A percentile compares a stretch with the other conserved stretches of the same genome.
Conservation (phyloP, 495 filamentous ascomycete species). For the Talaromyces wortmannii region DNA sequence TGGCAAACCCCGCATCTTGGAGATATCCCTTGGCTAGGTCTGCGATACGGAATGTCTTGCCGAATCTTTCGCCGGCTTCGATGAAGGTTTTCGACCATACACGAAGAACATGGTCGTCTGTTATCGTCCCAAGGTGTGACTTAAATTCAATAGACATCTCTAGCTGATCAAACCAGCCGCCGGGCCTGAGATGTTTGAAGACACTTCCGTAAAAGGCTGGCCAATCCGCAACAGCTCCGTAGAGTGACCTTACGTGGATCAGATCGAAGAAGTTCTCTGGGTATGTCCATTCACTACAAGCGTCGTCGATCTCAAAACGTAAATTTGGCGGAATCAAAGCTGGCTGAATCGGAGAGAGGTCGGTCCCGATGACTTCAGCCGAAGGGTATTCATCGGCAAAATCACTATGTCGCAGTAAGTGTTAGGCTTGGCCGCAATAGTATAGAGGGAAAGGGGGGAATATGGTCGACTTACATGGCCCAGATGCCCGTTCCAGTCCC, state of each 20-base stretch:
- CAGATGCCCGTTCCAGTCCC: conserved; percentile 53
- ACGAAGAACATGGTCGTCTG: conserved; percentile 40
- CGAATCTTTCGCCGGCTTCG: conserved; percentile 39
- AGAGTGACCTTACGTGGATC: conserved; percentile 54
- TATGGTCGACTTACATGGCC: conserved; percentile 35
- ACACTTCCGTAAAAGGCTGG: conserved; percentile 30
- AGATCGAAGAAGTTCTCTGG: conserved; percentile 52
- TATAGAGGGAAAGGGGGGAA: conserved; percentile 2
- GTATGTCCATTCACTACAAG: conserved; percentile 49
- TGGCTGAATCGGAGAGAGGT: conserved; percentile 41
- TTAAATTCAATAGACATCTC: conserved; percentile 43
- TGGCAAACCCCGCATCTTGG: conserved; percentile 45
- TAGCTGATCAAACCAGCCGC: conserved; percentile 60
- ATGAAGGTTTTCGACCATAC: conserved; percentile 45
- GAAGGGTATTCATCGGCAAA: conserved; percentile 42
- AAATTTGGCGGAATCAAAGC: conserved; percentile 39
- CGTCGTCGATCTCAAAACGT: conserved; percentile 51
- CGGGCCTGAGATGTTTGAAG: conserved; percentile 45
- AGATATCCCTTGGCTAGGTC: conserved; percentile 30
- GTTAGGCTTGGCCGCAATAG: neutral
- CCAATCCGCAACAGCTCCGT: conserved; percentile 57
- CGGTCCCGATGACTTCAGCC: conserved; percentile 32
- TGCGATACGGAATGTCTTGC: conserved; percentile 42
- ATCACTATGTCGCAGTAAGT: conserved; percentile 15
- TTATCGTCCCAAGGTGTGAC: conserved; percentile 43